Percentiles rank a stretch among this genome's conserved stretches.
Conservation (phyloP, 495 filamentous ascomycete genomes). For the Aspergillus conjunctus region DNA sequence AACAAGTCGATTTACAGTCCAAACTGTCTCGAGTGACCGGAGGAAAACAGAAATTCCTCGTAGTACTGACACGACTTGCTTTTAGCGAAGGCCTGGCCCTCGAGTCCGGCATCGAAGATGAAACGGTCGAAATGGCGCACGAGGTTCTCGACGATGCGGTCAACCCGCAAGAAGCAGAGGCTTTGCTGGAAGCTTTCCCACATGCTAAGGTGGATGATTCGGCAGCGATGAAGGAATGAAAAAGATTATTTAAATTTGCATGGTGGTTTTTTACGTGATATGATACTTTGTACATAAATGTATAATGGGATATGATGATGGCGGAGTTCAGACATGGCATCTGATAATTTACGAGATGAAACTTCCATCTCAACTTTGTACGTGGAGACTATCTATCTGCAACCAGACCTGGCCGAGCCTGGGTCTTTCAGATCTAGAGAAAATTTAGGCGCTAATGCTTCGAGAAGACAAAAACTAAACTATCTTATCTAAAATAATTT, state of each 20-base stretch:
- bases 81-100: constrained; percentile 64
- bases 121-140: constrained; percentile 66
- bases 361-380: neutral
- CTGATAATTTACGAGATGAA: neutral
- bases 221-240: constrained; percentile 7
- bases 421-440: no score
- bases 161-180: constrained; percentile 72
- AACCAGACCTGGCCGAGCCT: neutral
- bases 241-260: constrained; percentile 7
- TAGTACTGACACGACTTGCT: constrained; percentile 66
- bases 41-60: constrained; percentile 66
- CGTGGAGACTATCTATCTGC: neutral
- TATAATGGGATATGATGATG: neutral
- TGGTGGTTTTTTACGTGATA: neutral
- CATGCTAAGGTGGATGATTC: constrained; percentile 40
- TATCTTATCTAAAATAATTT: no score
- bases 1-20: constrained; percentile 54
- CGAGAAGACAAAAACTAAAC: no score
- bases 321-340: no score
- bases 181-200: constrained; percentile 58
- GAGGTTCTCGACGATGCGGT: constrained; percentile 64
- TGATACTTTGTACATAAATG: constrained; percentile 6
- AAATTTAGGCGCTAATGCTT: no score
- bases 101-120: constrained; percentile 67
- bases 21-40: constrained; percentile 60